Conservation (phyloP, 495 filamentous ascomycete species). For the Aspergillus affinis region DNA sequence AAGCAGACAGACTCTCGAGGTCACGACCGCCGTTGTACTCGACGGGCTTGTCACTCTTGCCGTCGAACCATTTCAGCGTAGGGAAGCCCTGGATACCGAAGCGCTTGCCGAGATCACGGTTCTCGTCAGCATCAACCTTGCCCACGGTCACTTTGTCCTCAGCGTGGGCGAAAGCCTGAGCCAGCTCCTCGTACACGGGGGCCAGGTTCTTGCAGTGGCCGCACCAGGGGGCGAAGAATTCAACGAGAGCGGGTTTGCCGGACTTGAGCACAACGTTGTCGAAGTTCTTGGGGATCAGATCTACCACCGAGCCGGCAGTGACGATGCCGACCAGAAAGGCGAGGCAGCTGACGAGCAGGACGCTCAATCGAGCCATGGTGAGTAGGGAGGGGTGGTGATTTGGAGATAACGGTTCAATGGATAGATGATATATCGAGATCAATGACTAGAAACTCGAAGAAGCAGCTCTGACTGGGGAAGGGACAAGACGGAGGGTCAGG, state of each 20-base stretch:
- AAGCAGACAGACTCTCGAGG: constrained; percentile 76
- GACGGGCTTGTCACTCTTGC: constrained; percentile 82
- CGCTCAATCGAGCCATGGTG: constrained; percentile 50
- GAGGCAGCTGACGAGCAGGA: constrained; percentile 44
- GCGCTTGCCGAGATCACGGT: constrained; percentile 76
- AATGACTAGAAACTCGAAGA: background rate
- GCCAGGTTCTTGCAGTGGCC: constrained; percentile 98
- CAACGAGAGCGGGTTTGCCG: constrained; percentile 93
- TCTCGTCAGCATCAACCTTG: constrained; percentile 92
- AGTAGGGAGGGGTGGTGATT: background rate
- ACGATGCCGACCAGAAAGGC: constrained; percentile 42
- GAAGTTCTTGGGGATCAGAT: constrained; percentile 87
- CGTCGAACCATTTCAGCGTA: constrained; percentile 97
- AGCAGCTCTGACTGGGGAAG: background rate
- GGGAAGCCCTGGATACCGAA: constrained; percentile 95
- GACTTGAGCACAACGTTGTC: constrained; percentile 84
- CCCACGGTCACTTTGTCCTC: constrained; percentile 84
- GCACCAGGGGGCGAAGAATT: constrained; percentile 99
- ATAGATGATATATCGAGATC: background rate
- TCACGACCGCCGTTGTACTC: constrained; percentile 88
- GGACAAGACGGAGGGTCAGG: background rate
- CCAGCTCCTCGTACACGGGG: constrained; percentile 94
- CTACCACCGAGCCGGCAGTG: constrained; percentile 61
- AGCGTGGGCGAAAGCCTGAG: constrained; percentile 63
- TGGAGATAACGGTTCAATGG: background rate